Conservation (phyloP, 108 stramenopile species). For the Cyclotella cryptica region DNA sequence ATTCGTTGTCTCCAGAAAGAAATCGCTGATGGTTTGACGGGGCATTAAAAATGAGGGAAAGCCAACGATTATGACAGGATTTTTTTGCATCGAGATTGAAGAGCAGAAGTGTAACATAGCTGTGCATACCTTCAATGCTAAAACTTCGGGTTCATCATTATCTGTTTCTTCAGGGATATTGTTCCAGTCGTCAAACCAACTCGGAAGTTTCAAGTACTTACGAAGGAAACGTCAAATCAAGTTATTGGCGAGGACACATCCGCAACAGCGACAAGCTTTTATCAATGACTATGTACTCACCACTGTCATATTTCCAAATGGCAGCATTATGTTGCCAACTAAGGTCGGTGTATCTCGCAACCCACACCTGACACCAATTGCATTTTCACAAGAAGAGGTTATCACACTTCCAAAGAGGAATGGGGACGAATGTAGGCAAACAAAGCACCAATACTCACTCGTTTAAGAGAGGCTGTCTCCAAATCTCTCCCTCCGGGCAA, state of each 20-base stretch:
- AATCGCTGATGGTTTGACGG: slow-evolving; percentile 39
- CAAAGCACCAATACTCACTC: slow-evolving; percentile 28
- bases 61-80: neutral
- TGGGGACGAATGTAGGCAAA: too few species aligned
- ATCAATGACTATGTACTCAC: neutral
- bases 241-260: too few species aligned
- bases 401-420: neutral
- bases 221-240: neutral
- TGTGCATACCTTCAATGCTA: slow-evolving; percentile 61
- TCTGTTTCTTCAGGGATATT: slow-evolving; percentile 50
- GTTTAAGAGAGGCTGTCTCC: slow-evolving; percentile 55
- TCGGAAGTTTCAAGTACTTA: slow-evolving; percentile 63
- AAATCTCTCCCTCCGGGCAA: slow-evolving; percentile 50
- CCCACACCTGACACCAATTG: slow-evolving; percentile 46
- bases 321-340: slow-evolving; percentile 59
- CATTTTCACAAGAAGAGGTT: neutral
- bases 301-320: slow-evolving; percentile 63
- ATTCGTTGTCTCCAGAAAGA: slow-evolving; percentile 55
- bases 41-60: neutral
- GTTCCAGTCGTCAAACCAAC: slow-evolving; percentile 61
- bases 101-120: neutral
- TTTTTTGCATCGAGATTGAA: neutral
- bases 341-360: slow-evolving; percentile 61
- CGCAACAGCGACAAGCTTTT: too few species aligned
- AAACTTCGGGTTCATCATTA: slow-evolving; percentile 53